Evolutionary conservation across 768 basidiomycete species (phyloP).

Genomic region (Tylopilus vinaceipallidus): DNA sequence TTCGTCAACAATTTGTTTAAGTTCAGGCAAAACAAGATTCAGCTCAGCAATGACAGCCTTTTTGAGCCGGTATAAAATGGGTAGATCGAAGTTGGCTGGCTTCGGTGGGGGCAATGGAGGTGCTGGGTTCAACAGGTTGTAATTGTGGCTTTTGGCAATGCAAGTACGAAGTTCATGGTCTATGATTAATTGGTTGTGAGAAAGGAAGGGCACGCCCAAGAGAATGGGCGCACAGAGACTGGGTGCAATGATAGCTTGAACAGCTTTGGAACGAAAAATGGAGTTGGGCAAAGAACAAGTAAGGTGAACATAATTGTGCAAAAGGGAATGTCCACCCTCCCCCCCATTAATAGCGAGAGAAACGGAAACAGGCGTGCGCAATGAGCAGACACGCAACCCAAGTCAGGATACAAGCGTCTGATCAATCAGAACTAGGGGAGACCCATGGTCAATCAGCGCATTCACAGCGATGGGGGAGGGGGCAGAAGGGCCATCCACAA

Average conservation of each 20-base stretch:
- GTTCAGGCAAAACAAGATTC: neutral
- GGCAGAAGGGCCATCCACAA: slow-evolving; percentile 6
- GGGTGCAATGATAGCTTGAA: neutral
- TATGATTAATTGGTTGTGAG: neutral
- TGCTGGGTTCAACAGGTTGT: neutral
- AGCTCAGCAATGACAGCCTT: neutral
- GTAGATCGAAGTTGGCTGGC: neutral
- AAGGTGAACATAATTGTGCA: neutral
- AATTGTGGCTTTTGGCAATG: neutral
- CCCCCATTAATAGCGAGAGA: neutral
- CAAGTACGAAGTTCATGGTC: neutral
- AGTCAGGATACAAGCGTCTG: neutral
- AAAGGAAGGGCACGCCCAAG: neutral
- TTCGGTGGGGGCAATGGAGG: neutral
- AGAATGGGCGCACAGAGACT: neutral
- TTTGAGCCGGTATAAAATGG: neutral
- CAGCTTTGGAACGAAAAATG: neutral
- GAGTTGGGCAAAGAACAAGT: neutral
- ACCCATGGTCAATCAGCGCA: slow-evolving; percentile 31
- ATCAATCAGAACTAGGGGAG: slow-evolving; percentile 33
- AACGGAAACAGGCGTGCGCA: neutral
- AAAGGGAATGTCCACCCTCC: neutral
- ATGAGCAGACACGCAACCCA: neutral
- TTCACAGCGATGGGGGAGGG: neutral
- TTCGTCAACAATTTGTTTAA: neutral